Conservation (phyloP, 257 asterid genomes). For the Perilla frutescens region DNA sequence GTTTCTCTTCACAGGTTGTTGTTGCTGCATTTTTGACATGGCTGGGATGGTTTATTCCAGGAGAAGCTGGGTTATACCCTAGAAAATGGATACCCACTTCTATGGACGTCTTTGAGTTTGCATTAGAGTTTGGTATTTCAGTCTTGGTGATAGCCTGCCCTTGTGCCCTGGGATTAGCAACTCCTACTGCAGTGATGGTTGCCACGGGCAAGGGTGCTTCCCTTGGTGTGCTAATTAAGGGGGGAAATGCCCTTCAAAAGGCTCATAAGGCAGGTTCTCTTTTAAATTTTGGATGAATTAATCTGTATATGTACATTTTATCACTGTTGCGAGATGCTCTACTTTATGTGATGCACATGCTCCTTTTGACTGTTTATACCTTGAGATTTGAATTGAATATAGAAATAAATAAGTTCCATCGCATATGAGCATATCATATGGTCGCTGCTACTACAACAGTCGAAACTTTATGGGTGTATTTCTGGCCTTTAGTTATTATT, state of each 20-base stretch:
- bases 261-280: slow-evolving; percentile 79
- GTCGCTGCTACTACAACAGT: background rate
- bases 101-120: slow-evolving; percentile 93
- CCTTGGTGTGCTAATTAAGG: slow-evolving; percentile 92
- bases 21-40: slow-evolving; percentile 73
- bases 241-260: slow-evolving; percentile 92
- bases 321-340: background rate
- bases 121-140: slow-evolving; percentile 90
- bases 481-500: slow-evolving; percentile 16
- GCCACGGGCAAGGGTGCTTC: slow-evolving; percentile 99
- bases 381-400: slow-evolving; percentile 14
- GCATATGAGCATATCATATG: slow-evolving; percentile 22
- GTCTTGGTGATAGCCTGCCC: slow-evolving; percentile 98
- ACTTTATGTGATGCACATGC: background rate
- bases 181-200: slow-evolving; percentile 99
- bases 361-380: slow-evolving; percentile 17
- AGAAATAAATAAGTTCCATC: background rate
- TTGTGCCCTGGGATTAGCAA: slow-evolving; percentile 96
- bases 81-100: slow-evolving; percentile 78
- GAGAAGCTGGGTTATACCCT: slow-evolving; percentile 72
- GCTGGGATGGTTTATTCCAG: slow-evolving; percentile 89
- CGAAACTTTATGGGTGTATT: slow-evolving; percentile 9
- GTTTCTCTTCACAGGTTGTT: slow-evolving; percentile 67
- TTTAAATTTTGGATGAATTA: slow-evolving; percentile 17
- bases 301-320: slow-evolving; percentile 16